A percentile compares a stretch with the other conserved stretches of the same genome.
These are phyloP conservation scores for Selaginella tamariscina DNA, from an alignment of 75 land plant species.

Conservation along the genomic window DNA sequence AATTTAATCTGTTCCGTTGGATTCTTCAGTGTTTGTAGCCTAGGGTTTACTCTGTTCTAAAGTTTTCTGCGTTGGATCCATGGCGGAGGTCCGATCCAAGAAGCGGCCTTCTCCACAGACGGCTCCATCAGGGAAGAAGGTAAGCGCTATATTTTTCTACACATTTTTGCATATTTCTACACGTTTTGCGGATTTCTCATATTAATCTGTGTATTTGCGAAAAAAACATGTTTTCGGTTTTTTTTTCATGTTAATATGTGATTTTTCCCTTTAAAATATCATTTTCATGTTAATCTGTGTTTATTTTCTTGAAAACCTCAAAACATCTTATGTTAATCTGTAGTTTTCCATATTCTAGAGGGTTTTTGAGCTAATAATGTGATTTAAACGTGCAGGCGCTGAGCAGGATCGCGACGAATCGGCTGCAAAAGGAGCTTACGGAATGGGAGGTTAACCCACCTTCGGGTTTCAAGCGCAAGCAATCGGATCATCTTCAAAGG, in stretches of 20 bases:
- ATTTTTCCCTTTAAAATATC: too few relatives aligned
- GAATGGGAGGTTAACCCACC: conserved; percentile 93
- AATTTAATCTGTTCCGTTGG: background rate
- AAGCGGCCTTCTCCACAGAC: background rate
- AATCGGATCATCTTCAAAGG: conserved; percentile 86
- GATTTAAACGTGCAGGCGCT: conserved; percentile 34
- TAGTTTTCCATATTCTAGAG: background rate
- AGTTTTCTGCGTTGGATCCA: background rate
- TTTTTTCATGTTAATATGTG: too few relatives aligned
- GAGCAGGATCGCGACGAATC: conserved; percentile 71
- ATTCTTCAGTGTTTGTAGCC: background rate
- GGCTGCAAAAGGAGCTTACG: conserved; percentile 71
- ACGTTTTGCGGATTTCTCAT: too few relatives aligned
- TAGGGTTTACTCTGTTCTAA: background rate
- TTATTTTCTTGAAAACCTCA: too few relatives aligned
- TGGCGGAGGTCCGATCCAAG: conserved; percentile 1
- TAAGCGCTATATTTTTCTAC: background rate
- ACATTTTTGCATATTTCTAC: too few relatives aligned
- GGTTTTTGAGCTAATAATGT: background rate
- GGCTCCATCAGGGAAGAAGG: background rate
- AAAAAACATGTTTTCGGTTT: too few relatives aligned
- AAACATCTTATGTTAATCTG: too few relatives aligned
- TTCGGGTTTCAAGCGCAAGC: conserved; percentile 76
- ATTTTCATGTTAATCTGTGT: too few relatives aligned
- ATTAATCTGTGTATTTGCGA: too few relatives aligned